These are phyloP conservation scores for Aspergillus neoniger DNA, from an alignment of 2,329 filamentous ascomycete genomes.

Conservation along the genomic window DNA sequence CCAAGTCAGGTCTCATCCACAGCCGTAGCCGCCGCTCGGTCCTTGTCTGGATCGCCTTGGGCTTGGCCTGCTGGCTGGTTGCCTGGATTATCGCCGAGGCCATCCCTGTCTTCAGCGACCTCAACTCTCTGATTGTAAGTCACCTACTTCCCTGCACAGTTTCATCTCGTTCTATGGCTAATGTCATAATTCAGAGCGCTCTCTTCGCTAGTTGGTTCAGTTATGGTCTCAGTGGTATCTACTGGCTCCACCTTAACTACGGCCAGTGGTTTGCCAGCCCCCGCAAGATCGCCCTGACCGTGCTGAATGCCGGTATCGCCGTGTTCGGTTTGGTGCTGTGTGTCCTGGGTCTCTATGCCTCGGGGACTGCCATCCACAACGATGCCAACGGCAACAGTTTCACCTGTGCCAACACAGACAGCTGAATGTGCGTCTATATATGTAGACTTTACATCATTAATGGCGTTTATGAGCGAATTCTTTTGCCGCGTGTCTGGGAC, in stretches of 20 bases:
- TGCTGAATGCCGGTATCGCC: slow-evolving; percentile 19
- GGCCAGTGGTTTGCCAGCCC: slow-evolving; percentile 33
- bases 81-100: slow-evolving; percentile 68
- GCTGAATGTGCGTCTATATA: neutral
- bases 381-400: slow-evolving; percentile 26
- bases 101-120: slow-evolving; percentile 67
- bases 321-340: slow-evolving; percentile 24
- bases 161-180: neutral
- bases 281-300: slow-evolving; percentile 31
- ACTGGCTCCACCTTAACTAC: slow-evolving; percentile 40
- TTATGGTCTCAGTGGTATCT: slow-evolving; percentile 34
- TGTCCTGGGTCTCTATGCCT: slow-evolving; percentile 30
- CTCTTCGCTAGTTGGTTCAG: slow-evolving; percentile 68
- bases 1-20: slow-evolving; percentile 56
- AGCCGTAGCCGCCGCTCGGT: slow-evolving; percentile 51
- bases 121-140: slow-evolving; percentile 33
- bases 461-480: slow-evolving; percentile 1
- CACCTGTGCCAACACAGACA: slow-evolving; percentile 28
- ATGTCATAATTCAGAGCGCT: slow-evolving; percentile 37
- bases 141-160: too few species aligned
- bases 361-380: slow-evolving; percentile 30
- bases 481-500: neutral
- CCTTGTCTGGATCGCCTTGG: slow-evolving; percentile 60
- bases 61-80: slow-evolving; percentile 56
- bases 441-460: neutral